Base-by-base conservation (phyloP, 2,329 filamentous ascomycete genomes). In the Purpureocillium takamizusanense region DNA sequence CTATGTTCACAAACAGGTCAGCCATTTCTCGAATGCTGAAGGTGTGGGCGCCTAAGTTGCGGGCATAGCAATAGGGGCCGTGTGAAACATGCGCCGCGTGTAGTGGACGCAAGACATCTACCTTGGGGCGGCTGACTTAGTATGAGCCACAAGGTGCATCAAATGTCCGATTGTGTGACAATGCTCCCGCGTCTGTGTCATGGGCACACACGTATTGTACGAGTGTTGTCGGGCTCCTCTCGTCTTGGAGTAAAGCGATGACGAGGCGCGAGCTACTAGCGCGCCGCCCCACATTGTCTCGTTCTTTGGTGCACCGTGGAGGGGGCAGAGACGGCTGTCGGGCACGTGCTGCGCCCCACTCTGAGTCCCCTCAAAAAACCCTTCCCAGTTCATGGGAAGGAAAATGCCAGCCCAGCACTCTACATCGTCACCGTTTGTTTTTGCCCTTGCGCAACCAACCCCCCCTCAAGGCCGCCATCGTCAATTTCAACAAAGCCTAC, bases 271-370 rank as follows among this genome's bases (percentile, higher is more conserved):
- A 25, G 5, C 10, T 25, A 10, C n/a, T n/a, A n/a, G n/a, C n/a
- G 21, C 21, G 21, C 21, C 21, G n/a, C n/a, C n/a, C n/a, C n/a
- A n/a, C n/a, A n/a, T n/a, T n/a, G n/a, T n/a, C n/a, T n/a, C n/a
- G n/a, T n/a, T n/a, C n/a, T n/a, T n/a, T n/a, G n/a, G n/a, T n/a
- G n/a, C n/a, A n/a, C n/a, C n/a, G n/a, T n/a, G n/a, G n/a, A n/a
- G n/a, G n/a, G n/a, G n/a, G n/a, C n/a, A 38, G 36, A 38, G 36
- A 37, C 37, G 37, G 41, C 35, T 30, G 18, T 17, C 16, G 42
- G 44, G 55, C 55, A 59, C 55, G 54, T 58, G 56, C 46, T 39
- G 28, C 16, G 36, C 44, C 43, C 52, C 55, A 55, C 51, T 45
- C 31, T 49, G 49, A 29, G 15, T 21, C 33, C 15, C 21, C 21